These are phyloP conservation scores for Capsicum chinense DNA, from an alignment of 257 asterid species.

Conservation along the genomic window DNA sequence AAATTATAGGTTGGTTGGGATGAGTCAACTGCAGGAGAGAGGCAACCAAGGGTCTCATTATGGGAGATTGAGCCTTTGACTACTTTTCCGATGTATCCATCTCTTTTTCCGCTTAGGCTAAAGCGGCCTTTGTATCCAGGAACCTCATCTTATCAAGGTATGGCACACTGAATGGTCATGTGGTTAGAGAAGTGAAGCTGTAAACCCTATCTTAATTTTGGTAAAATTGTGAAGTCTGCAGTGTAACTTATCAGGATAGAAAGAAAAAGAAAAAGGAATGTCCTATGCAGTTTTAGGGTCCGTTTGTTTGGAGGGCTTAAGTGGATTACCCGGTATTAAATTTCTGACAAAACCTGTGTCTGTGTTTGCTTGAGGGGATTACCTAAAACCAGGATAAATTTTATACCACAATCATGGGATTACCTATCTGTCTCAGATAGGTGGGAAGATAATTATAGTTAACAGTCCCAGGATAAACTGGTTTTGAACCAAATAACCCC, in stretches of 20 bases:
- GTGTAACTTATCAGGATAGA: background rate
- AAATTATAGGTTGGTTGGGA: slow-evolving; percentile 93
- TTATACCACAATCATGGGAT: background rate
- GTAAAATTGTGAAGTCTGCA: background rate
- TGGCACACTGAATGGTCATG: slow-evolving; percentile 1
- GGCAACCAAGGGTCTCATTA: slow-evolving; percentile 92
- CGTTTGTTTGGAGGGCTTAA: background rate
- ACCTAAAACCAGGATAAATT: background rate
- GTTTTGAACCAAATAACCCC: background rate
- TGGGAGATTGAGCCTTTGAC: slow-evolving; percentile 99
- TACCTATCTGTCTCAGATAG: background rate
- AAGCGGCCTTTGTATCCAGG: slow-evolving; percentile 99
- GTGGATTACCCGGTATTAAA: background rate
- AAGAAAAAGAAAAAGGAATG: background rate
- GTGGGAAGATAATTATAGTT: background rate
- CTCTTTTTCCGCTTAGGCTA: slow-evolving; percentile 82
- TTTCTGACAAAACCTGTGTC: too few species aligned
- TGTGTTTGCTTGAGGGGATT: too few species aligned
- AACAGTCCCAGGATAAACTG: background rate
- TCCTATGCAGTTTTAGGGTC: background rate
- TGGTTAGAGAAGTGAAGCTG: background rate
- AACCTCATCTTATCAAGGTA: slow-evolving; percentile 91
- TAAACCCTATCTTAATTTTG: background rate
- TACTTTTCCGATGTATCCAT: slow-evolving; percentile 96
- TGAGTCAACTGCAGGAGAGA: slow-evolving; percentile 96